Base-by-base conservation (phyloP, 495 filamentous ascomycete species). In the Apodospora peruviana region DNA sequence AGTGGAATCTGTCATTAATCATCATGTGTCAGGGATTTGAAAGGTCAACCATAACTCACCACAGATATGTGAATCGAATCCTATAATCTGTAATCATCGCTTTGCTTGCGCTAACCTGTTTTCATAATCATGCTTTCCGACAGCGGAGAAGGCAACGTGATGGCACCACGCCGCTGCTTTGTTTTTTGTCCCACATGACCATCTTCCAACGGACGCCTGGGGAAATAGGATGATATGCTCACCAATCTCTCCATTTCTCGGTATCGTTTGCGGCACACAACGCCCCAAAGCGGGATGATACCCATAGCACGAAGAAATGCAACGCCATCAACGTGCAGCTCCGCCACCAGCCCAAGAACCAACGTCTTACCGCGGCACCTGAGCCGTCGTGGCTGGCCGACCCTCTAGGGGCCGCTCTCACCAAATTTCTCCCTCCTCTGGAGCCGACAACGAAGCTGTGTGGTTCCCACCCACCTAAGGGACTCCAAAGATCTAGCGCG, bases 221-320 rank as follows among this genome's bases (percentile, higher is more conserved):
- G n/a, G n/a, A n/a, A n/a, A n/a, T n/a, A n/a, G n/a, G n/a, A n/a
- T n/a, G n/a, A n/a, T n/a, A 9, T 10, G 2, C 19, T 60, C 55
- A 60, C 68, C 67, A 71, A 4, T 63, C 51, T 10, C 52, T 46
- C 72, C 72, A 75, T 18, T 41, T 49, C 35, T 64, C 59, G 43
- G 51, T 36, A 25, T 50, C 52, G 5, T 52, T 35, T 12, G 47
- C 52, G 39, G 66, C 67, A 55, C 73, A 76, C 20, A 75, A 45
- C 37, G 60, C 50, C 12, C 62, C 65, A 61, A 52, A 56, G 43
- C 57, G 53, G 20, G 59, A 63, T 22, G 65, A 56, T 14, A 53
- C 51, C 71, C 64, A 72, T 8, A 76, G 43, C 11, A 61, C 52
- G 2, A 62, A 24, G 45, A 69, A 65, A 41, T 76, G 73, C 16